Evolutionary conservation across 129 eudicot species (phyloP).

Genomic region (Flaveria ramosissima): DNA sequence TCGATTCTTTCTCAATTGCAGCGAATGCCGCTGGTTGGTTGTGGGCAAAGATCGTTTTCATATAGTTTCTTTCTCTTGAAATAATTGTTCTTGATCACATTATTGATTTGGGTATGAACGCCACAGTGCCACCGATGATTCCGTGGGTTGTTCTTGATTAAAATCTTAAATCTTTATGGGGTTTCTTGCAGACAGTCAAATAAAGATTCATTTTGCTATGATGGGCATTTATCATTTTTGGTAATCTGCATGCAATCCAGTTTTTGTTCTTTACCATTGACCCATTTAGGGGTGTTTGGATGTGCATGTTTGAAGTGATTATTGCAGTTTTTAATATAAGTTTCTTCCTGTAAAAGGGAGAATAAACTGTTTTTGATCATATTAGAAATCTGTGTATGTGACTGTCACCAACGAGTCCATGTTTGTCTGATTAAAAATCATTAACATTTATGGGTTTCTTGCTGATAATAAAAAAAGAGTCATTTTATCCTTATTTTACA

Average conservation of each 20-base stretch:
- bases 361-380: not conserved
- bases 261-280: constrained; percentile 2
- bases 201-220: constrained; percentile 1
- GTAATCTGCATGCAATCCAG: not conserved
- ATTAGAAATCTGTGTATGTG: not conserved
- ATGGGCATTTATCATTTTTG: constrained; percentile 15
- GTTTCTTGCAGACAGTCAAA: constrained; percentile 12
- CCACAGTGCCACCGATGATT: not conserved
- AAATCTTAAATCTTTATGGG: constrained; percentile 14
- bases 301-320: constrained; percentile 18
- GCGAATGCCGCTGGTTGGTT: too few species aligned
- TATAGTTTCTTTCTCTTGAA: not conserved
- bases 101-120: not conserved
- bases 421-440: not conserved
- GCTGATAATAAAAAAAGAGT: not conserved
- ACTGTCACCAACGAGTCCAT: not conserved
- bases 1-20: not conserved
- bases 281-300: constrained; percentile 7
- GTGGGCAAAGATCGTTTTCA: too few species aligned
- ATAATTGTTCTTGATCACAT: not conserved
- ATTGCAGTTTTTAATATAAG: not conserved
- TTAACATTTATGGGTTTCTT: too few species aligned
- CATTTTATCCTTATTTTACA: not conserved
- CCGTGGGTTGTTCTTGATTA: constrained; percentile 15
- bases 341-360: not conserved